phyloP scores from a whole-genome alignment of 306 rosid genomes.

The Crataegus laevigata region DNA sequence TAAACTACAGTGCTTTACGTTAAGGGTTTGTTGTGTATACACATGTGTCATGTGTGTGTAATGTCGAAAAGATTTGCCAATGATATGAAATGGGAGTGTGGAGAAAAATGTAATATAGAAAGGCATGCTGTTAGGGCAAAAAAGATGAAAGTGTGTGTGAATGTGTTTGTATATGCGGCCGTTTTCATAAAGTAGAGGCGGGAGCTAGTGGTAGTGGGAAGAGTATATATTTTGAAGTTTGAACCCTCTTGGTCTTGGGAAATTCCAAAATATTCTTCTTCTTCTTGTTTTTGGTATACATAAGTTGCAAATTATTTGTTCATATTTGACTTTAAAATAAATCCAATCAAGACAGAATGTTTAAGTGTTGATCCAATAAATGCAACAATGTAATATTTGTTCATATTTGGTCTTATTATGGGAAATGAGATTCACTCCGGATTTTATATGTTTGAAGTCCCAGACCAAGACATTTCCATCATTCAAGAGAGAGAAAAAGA shows the following conservation, averaged over 20 bases:
- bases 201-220: neutral
- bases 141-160: slow-evolving; percentile 17
- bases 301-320: no score
- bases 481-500: no score
- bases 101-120: slow-evolving; percentile 4
- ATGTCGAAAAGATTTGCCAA: slow-evolving; percentile 33
- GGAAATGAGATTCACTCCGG: no score
- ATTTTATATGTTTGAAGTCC: no score
- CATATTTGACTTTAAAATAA: no score
- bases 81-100: slow-evolving; percentile 5
- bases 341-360: no score
- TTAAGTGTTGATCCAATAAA: no score
- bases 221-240: slow-evolving; percentile 82
- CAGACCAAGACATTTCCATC: no score
- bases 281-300: neutral
- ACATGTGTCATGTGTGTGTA: slow-evolving; percentile 14
- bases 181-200: slow-evolving; percentile 20
- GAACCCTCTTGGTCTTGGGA: slow-evolving; percentile 48
- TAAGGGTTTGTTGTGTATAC: neutral
- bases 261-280: slow-evolving; percentile 22
- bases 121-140: slow-evolving; percentile 11
- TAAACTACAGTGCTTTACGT: neutral
- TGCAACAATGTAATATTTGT: no score
- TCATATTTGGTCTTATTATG: no score
- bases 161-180: slow-evolving; percentile 25